Conservation (phyloP, 495 filamentous ascomycete species). For the Xylaria sp. region DNA sequence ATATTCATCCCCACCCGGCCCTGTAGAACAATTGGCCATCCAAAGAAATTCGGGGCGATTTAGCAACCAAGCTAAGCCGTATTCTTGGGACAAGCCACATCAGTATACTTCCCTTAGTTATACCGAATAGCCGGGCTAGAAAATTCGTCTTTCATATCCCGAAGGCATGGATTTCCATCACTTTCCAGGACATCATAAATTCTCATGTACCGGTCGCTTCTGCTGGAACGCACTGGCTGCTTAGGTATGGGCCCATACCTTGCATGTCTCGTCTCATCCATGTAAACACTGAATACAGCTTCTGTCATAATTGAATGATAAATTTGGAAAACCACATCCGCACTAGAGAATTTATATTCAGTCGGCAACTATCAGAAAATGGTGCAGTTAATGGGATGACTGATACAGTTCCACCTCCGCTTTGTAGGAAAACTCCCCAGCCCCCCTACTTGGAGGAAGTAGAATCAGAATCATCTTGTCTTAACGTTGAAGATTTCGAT, state of each 20-base stretch:
- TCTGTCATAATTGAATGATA: neutral
- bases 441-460: too few relatives aligned
- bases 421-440: neutral
- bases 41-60: too few relatives aligned
- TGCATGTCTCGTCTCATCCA: neutral
- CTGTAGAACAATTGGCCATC: too few relatives aligned
- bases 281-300: neutral
- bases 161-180: neutral
- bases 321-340: neutral
- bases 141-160: neutral
- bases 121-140: neutral
- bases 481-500: neutral
- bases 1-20: too few relatives aligned
- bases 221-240: neutral
- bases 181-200: neutral
- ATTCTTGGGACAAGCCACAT: neutral
- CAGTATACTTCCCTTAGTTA: neutral
- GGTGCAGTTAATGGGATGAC: neutral
- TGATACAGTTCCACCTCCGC: slow-evolving; percentile 3
- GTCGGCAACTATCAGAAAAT: neutral
- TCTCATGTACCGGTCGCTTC: neutral
- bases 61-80: too few relatives aligned
- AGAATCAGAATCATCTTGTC: neutral
- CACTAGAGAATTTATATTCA: neutral
- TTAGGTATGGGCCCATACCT: too few relatives aligned